Base-by-base conservation (phyloP, 1,284 basidiomycete species). In the Takashimella tepidaria region DNA sequence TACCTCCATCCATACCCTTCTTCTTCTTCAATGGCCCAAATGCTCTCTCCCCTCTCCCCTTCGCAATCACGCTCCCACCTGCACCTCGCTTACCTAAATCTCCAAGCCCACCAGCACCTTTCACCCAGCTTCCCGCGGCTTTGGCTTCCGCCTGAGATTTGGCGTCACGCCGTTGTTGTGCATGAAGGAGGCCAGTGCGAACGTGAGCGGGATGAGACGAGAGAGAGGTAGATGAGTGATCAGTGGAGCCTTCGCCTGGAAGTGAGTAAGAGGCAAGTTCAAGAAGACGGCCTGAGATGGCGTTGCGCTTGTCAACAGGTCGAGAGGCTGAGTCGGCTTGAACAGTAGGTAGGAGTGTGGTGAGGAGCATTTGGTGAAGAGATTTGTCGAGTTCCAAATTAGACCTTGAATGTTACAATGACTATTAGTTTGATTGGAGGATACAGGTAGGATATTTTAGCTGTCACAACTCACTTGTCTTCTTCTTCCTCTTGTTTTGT, bases 331-430 rank as follows among this genome's bases (percentile, higher is more conserved):
- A 46, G 31, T 61, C 57, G 16, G 63, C 47, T 1, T 61, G 49
- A 0, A 66, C 56, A 3, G 53, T 46, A 2, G 75, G 70, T 0
- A 77, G 58, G 12, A 77, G 66, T 12, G 60, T 67, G 12, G 62
- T 75, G 47, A 74, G 62, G n/a, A 77, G 66, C 61, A 77, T 68
- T 45, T 64, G 56, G 48, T 77, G 76, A 8, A 77, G 62, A 8
- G 73, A 68, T 56, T 75, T 72, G 64, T 77, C 76, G 21, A 77
- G 67, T 16, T 62, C 57, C 5, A 60, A 45, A 49, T 76, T 74
- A 13, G 68, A 68, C 47, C 69, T 71, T 47, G 6, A 1, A 48
- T 49, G 21, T 49, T 1, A 41, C 23, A 49, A 47, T 37, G 10
- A 8, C 16, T 8, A 8, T 37, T 16, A 16, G 31, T 37, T 37